A percentile compares a stretch with the other conserved stretches of the same genome.
phyloP scores from a whole-genome alignment of 139 green algal genomes.

The Penium margaritaceum region DNA sequence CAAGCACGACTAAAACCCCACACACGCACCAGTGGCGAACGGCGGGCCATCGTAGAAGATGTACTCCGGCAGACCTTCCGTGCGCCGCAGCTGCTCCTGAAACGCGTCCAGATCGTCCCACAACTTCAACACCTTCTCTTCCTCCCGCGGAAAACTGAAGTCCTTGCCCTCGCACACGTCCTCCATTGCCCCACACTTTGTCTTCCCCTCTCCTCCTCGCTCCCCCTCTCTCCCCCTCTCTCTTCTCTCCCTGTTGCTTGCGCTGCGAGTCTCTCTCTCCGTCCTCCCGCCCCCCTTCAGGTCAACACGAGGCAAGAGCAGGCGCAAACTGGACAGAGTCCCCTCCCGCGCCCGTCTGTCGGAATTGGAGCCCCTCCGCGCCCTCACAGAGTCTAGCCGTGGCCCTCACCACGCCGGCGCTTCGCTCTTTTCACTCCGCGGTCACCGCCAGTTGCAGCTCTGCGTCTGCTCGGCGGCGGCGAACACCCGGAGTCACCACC shows the following conservation, averaged over 20 bases:
- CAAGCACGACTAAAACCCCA: too few species aligned
- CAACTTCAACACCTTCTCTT: conserved; percentile 69
- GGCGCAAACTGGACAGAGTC: too few species aligned
- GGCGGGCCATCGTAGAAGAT: conserved; percentile 96
- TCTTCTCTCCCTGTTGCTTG: not conserved
- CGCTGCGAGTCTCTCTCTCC: not conserved
- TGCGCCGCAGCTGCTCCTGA: conserved; percentile 73
- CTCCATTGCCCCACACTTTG: conserved; percentile 16
- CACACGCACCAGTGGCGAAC: conserved; percentile 87
- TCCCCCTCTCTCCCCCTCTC: not conserved
- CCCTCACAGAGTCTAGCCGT: too few species aligned
- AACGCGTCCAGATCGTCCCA: conserved; percentile 71
- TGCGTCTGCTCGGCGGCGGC: too few species aligned
- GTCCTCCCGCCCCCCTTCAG: too few species aligned
- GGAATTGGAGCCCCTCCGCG: too few species aligned
- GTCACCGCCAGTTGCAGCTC: too few species aligned
- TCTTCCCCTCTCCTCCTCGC: not conserved
- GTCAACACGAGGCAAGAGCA: too few species aligned
- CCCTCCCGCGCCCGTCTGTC: too few species aligned
- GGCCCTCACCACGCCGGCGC: too few species aligned
- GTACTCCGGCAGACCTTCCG: conserved; percentile 83
- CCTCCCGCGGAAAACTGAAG: conserved; percentile 76
- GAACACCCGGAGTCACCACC: too few species aligned
- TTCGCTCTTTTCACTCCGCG: too few species aligned
- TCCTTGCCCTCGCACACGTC: conserved; percentile 58